Evolutionary conservation across 352 stramenopile genomes (phyloP).

Genomic region (Phytophthora pluvialis): DNA sequence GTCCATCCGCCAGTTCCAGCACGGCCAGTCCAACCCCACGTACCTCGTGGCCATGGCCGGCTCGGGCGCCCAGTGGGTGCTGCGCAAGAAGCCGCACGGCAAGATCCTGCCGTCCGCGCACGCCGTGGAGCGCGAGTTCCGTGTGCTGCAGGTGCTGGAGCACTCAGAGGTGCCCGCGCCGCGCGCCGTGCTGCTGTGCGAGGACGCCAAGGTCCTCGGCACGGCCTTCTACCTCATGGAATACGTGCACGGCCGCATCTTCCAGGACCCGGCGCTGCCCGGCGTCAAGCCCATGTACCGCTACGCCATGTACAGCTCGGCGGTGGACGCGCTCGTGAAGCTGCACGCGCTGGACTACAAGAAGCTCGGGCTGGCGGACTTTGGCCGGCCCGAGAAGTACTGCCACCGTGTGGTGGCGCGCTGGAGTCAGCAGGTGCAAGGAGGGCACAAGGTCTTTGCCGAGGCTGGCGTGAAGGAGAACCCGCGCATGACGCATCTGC

Average conservation of each 20-base stretch:
- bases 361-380: slow-evolving; percentile 56
- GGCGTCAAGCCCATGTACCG: slow-evolving; percentile 73
- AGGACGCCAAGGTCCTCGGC: slow-evolving; percentile 65
- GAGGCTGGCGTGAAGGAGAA: slow-evolving; percentile 66
- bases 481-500: slow-evolving; percentile 51
- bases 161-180: slow-evolving; percentile 72
- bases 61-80: slow-evolving; percentile 68
- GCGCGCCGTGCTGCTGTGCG: slow-evolving; percentile 69
- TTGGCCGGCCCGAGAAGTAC: slow-evolving; percentile 74
- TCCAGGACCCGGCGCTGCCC: slow-evolving; percentile 70
- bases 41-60: slow-evolving; percentile 75
- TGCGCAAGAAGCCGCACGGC: slow-evolving; percentile 87
- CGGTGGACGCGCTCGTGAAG: slow-evolving; percentile 67
- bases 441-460: slow-evolving; percentile 50
- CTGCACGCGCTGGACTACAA: slow-evolving; percentile 74
- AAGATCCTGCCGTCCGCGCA: slow-evolving; percentile 83
- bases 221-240: slow-evolving; percentile 89
- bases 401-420: slow-evolving; percentile 71
- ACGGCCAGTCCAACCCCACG: slow-evolving; percentile 90
- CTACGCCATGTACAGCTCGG: slow-evolving; percentile 84
- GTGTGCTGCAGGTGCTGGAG: slow-evolving; percentile 69
- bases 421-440: slow-evolving; percentile 78
- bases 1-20: slow-evolving; percentile 80
- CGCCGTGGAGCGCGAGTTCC: slow-evolving; percentile 82
- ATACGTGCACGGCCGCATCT: slow-evolving; percentile 77